phyloP scores from a whole-genome alignment of 371 early-diverging fungal genomes.

The Thermomucor indicae-seudaticae region DNA sequence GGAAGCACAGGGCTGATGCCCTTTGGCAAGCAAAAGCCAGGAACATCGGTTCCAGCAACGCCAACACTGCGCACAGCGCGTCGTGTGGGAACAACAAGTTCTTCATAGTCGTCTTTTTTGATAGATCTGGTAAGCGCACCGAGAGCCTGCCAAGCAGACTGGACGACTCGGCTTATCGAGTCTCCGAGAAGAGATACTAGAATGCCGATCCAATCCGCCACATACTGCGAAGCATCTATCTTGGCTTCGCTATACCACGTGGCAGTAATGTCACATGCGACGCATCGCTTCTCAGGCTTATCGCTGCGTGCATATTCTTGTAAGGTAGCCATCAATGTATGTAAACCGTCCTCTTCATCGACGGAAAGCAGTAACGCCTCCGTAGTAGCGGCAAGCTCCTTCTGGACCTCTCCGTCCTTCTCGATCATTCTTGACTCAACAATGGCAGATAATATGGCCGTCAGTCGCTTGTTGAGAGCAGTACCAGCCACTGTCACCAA shows the following conservation, averaged over 20 bases:
- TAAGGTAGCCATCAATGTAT: conserved; percentile 64
- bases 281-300: conserved; percentile 45
- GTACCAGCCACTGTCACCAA: conserved; percentile 90
- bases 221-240: conserved; percentile 63
- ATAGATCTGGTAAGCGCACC: conserved; percentile 77
- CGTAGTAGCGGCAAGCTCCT: conserved; percentile 65
- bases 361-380: conserved; percentile 64
- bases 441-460: conserved; percentile 75
- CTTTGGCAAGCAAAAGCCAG: conserved; percentile 90
- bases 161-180: conserved; percentile 54
- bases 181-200: conserved; percentile 70
- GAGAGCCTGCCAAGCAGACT: conserved; percentile 76
- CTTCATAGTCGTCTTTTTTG: conserved; percentile 82
- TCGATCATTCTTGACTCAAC: conserved; percentile 60
- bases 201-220: conserved; percentile 80
- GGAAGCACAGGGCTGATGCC: conserved; percentile 88
- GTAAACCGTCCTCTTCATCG: conserved; percentile 76
- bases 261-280: conserved; percentile 58
- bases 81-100: conserved; percentile 68
- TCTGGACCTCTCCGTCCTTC: conserved; percentile 65
- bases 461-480: conserved; percentile 79
- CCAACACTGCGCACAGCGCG: conserved; percentile 62
- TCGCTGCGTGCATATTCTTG: conserved; percentile 63
- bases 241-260: conserved; percentile 70
- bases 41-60: conserved; percentile 63